Evolutionary conservation across 768 basidiomycete genomes (phyloP), one percentile per base, ranked within the genome.

Genomic region (Pleurotus tuber-regium): DNA sequence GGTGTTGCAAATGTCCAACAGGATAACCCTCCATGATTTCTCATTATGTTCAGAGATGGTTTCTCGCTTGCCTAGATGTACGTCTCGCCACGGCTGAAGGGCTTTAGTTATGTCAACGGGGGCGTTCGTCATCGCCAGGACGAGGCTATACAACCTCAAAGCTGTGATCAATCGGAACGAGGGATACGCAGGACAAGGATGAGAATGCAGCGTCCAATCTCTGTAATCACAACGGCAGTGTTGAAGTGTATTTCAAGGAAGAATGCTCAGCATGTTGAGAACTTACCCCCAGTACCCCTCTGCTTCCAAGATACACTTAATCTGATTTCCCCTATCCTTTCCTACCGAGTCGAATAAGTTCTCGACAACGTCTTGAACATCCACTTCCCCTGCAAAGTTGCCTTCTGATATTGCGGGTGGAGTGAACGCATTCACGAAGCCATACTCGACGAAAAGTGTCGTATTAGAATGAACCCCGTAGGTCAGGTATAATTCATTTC

Each of bases 261-360:
- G 23, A 25, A 28, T 11, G 21, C 16, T 42, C 23, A 6, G 24
- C 30, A 50, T 24, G 18, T n/a, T n/a, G n/a, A 42, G 54, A 46
- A 60, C 70, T 55, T 65, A 96, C 95, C 87, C 85, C 91, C 92
- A 96, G 63, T 96, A 98, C 2, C 83, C 82, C 58, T 86, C 78
- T 1, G 70, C 67, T 39, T 75, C 61, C 30, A 98, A 74, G 0
- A 78, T 59, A 4, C 72, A 68, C 58, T 75, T 77, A 67, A 89
- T 80, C 64, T 68, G 59, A 47, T 56, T 14, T 10, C 78, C 77
- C 46, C 31, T 48, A 5, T 77, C 51, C 39, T 33, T 55, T 43
- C 56, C 75, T 70, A 66, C 69, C 48, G 63, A 53, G 2, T 72
- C 61, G 49, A 94, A 79, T 43, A 86, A 50, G 14, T 61, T 59